Evolutionary conservation across 495 filamentous ascomycete species (phyloP).

Genomic region (Aspergillus biplanus): DNA sequence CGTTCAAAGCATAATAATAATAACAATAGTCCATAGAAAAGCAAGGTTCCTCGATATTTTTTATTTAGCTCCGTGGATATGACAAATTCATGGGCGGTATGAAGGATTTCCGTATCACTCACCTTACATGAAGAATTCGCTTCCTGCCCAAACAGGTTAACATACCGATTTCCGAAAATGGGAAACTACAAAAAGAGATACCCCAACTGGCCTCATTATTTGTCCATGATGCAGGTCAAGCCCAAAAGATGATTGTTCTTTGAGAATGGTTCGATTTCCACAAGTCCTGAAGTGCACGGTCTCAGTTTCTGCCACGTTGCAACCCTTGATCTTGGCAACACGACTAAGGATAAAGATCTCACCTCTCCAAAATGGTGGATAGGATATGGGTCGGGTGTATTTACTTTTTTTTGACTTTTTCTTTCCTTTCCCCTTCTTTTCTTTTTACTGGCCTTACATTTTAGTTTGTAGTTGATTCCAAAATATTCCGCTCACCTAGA

Average conservation of each 20-base stretch:
- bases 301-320: constrained; percentile 32
- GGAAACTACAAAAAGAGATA: constrained; percentile 5
- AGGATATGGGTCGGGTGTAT: constrained; percentile 3
- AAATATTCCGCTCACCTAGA: too few species aligned
- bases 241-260: constrained; percentile 6
- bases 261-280: constrained; percentile 1
- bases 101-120: constrained; percentile 19
- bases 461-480: too few species aligned
- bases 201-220: constrained; percentile 24
- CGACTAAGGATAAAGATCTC: constrained; percentile 36
- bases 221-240: constrained; percentile 11
- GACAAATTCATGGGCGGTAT: constrained; percentile 14
- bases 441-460: not conserved
- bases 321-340: constrained; percentile 35
- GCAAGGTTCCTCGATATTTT: not conserved
- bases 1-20: not conserved
- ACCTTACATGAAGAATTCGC: constrained; percentile 22
- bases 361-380: constrained; percentile 23
- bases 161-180: constrained; percentile 16
- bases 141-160: constrained; percentile 12
- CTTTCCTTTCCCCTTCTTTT: constrained; percentile 1
- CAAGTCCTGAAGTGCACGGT: constrained; percentile 23
- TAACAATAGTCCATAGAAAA: not conserved
- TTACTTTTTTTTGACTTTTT: constrained; percentile 8
- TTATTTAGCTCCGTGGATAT: not conserved